These are phyloP conservation scores for Colletotrichum trifolii DNA, from an alignment of 2,329 filamentous ascomycete genomes.

Conservation along the genomic window DNA sequence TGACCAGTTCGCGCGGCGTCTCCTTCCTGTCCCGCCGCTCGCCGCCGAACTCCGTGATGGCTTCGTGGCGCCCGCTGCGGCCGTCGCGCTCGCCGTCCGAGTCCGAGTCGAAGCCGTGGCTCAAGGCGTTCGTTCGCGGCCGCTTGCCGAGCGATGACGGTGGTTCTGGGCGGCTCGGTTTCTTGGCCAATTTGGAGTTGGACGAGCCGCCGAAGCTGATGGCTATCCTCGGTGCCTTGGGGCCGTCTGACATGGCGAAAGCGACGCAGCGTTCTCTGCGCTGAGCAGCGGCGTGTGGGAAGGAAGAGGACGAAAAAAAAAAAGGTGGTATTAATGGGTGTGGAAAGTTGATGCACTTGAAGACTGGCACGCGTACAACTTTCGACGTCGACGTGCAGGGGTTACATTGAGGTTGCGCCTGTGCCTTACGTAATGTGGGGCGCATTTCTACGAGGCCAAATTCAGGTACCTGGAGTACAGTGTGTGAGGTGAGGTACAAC, in stretches of 20 bases:
- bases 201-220: conserved; percentile 36
- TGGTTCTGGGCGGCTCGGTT: conserved; percentile 39
- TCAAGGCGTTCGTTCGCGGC: conserved; percentile 54
- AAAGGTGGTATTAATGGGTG: background rate
- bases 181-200: conserved; percentile 25
- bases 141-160: conserved; percentile 62
- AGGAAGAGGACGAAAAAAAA: background rate
- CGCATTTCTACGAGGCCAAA: background rate
- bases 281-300: background rate
- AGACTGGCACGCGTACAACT: conserved; percentile 14
- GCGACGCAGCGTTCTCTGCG: no score
- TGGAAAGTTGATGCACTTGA: conserved; percentile 8
- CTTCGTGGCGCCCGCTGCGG: conserved; percentile 51
- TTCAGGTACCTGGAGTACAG: no score
- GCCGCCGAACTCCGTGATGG: conserved; percentile 61
- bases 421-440: conserved; percentile 27
- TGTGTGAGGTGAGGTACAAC: background rate
- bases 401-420: conserved; percentile 13
- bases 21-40: conserved; percentile 51
- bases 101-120: conserved; percentile 57
- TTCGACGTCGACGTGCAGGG: conserved; percentile 35
- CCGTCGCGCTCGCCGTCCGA: conserved; percentile 43
- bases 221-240: conserved; percentile 34
- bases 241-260: conserved; percentile 29
- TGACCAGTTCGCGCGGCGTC: conserved; percentile 60